These are phyloP conservation scores for Annona squamosa DNA, from an alignment of 164 flowering plant species.

Conservation along the genomic window DNA sequence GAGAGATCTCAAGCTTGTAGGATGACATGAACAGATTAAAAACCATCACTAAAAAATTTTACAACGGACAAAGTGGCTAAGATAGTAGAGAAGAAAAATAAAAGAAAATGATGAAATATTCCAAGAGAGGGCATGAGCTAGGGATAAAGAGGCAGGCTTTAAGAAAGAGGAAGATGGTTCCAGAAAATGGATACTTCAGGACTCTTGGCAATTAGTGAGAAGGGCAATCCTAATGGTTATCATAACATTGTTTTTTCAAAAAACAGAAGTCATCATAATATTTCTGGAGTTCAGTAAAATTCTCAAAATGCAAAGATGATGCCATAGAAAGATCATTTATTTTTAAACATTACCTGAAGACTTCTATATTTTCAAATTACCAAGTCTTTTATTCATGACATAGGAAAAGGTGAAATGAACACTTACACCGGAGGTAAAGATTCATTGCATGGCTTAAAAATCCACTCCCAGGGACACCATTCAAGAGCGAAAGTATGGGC, in stretches of 20 bases:
- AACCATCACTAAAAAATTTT: too few relatives aligned
- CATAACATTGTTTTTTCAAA: too few relatives aligned
- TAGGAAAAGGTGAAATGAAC: not conserved
- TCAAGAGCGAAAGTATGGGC: constrained; percentile 73
- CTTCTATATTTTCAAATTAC: not conserved
- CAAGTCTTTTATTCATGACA: not conserved
- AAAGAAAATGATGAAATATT: too few relatives aligned
- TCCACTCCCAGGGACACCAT: constrained; percentile 72
- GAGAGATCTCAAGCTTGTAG: too few relatives aligned
- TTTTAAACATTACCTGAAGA: not conserved
- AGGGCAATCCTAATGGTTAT: not conserved
- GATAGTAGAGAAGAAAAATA: too few relatives aligned
- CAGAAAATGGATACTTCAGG: not conserved
- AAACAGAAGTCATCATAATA: too few relatives aligned
- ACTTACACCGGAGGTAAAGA: constrained; percentile 85
- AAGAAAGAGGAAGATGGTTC: not conserved
- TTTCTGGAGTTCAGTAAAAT: not conserved
- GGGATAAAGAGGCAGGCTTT: not conserved
- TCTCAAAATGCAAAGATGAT: not conserved
- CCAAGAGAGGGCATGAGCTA: too few relatives aligned
- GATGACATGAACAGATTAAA: too few relatives aligned
- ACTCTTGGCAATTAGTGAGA: not conserved
- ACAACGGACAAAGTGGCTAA: too few relatives aligned
- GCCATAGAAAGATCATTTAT: not conserved
- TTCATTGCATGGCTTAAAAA: constrained; percentile 81